These are phyloP conservation scores for Myrmaecium sp. DNA, from an alignment of 2,329 filamentous ascomycete genomes.

Conservation along the genomic window DNA sequence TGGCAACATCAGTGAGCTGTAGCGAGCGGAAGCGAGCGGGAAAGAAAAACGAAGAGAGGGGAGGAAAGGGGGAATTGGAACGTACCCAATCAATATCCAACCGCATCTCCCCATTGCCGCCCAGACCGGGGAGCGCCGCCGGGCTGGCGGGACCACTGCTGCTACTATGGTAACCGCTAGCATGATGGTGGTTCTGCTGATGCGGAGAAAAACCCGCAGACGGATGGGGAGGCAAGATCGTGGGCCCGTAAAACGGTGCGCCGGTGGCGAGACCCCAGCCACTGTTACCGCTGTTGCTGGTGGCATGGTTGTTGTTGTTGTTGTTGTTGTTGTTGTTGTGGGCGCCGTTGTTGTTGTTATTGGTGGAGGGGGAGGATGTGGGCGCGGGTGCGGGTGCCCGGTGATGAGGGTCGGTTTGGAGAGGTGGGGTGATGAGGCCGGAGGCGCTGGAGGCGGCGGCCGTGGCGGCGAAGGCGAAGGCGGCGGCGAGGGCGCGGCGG, in stretches of 20 bases:
- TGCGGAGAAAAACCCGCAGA: background rate
- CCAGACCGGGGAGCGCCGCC: background rate
- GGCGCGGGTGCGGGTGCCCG: too few relatives aligned
- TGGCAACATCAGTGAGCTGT: background rate
- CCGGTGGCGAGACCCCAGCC: background rate
- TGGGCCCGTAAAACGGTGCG: too few relatives aligned
- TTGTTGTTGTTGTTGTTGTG: too few relatives aligned
- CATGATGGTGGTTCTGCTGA: background rate
- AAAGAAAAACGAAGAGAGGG: background rate
- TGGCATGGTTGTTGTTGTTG: background rate
- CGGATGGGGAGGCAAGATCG: background rate
- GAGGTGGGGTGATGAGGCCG: too few relatives aligned
- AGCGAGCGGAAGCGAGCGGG: background rate
- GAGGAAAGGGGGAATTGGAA: background rate
- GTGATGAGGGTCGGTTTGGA: too few relatives aligned
- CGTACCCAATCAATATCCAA: conserved; percentile 5
- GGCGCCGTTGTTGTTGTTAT: too few relatives aligned
- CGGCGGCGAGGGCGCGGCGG: too few relatives aligned
- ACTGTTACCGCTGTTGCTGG: background rate
- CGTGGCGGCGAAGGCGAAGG: too few relatives aligned
- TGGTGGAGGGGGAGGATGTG: too few relatives aligned
- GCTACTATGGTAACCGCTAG: background rate
- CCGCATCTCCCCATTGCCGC: conserved; percentile 4
- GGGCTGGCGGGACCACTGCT: background rate
- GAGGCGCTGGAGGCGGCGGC: too few relatives aligned